Evolutionary conservation across 164 flowering plant species (phyloP).

Genomic region (Vitis rupestris): DNA sequence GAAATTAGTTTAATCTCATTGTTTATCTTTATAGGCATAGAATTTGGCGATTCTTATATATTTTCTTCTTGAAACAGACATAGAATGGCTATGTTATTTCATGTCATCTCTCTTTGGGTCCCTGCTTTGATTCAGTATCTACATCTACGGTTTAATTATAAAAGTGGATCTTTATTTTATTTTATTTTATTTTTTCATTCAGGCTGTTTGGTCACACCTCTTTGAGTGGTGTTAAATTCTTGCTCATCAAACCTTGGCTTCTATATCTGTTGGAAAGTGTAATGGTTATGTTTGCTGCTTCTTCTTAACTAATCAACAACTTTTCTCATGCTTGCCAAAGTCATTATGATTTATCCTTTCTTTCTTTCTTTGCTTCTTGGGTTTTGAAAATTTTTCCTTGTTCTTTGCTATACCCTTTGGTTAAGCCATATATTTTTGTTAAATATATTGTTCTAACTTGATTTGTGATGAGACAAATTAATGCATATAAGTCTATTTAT

Average conservation of each 20-base stretch:
- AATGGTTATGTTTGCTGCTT: conserved; percentile 15
- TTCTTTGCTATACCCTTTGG: background rate
- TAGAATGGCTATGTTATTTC: too few relatives aligned
- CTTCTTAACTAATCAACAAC: background rate
- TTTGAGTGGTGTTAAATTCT: background rate
- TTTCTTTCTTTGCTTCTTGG: background rate
- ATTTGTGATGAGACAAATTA: too few relatives aligned
- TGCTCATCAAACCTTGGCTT: background rate
- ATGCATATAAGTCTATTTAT: too few relatives aligned
- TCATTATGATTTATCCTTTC: background rate
- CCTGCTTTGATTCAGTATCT: too few relatives aligned
- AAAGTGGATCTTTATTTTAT: background rate
- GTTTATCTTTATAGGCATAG: too few relatives aligned
- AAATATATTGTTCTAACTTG: too few relatives aligned
- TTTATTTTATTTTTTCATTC: background rate
- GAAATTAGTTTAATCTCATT: too few relatives aligned
- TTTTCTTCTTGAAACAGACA: too few relatives aligned
- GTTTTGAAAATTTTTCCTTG: background rate
- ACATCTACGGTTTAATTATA: too few relatives aligned
- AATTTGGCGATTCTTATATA: too few relatives aligned
- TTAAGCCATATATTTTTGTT: background rate
- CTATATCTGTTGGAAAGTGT: background rate
- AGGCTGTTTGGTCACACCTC: background rate
- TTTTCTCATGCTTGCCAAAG: conserved; percentile 4
- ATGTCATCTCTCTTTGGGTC: too few relatives aligned